Percentiles rank a stretch among this genome's conserved stretches.
These are phyloP conservation scores for Calycina marina DNA, from an alignment of 2,329 filamentous ascomycete genomes.

Conservation along the genomic window DNA sequence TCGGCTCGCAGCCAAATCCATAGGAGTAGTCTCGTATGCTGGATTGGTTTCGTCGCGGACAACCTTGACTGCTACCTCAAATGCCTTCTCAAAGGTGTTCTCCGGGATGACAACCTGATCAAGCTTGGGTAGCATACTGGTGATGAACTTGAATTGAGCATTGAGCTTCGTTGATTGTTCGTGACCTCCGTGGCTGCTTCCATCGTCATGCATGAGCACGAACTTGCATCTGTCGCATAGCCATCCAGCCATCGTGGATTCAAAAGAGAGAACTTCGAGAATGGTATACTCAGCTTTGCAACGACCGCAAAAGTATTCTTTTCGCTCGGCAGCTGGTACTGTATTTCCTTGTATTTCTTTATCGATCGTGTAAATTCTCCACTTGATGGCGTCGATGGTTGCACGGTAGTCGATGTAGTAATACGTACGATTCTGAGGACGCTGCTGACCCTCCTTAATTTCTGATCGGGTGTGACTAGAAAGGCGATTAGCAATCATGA, in stretches of 20 bases:
- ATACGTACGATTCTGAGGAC: slow-evolving; percentile 77
- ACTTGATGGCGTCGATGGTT: slow-evolving; percentile 93
- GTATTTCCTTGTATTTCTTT: slow-evolving; percentile 78
- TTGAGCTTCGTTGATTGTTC: slow-evolving; percentile 64
- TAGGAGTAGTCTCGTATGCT: slow-evolving; percentile 41
- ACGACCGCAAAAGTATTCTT: slow-evolving; percentile 73
- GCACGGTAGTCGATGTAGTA: slow-evolving; percentile 95
- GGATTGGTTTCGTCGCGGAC: slow-evolving; percentile 53
- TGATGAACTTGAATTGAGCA: slow-evolving; percentile 65
- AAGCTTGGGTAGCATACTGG: slow-evolving; percentile 60
- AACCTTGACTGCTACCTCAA: slow-evolving; percentile 47
- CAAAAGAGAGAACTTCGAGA: slow-evolving; percentile 73
- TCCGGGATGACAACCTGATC: slow-evolving; percentile 62
- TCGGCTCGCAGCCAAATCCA: slow-evolving; percentile 36
- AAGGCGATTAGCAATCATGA: slow-evolving; percentile 3
- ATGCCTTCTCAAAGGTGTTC: slow-evolving; percentile 57
- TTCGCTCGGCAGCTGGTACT: slow-evolving; percentile 69
- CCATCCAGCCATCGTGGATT: slow-evolving; percentile 54
- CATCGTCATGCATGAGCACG: slow-evolving; percentile 48
- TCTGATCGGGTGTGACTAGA: slow-evolving; percentile 58
- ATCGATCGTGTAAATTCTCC: slow-evolving; percentile 75
- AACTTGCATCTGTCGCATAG: slow-evolving; percentile 66
- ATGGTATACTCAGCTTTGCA: slow-evolving; percentile 81
- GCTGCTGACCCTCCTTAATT: slow-evolving; percentile 63
- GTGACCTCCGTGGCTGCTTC: slow-evolving; percentile 54